Conservation (phyloP, 768 basidiomycete genomes). For the Tricholoma sp. region DNA sequence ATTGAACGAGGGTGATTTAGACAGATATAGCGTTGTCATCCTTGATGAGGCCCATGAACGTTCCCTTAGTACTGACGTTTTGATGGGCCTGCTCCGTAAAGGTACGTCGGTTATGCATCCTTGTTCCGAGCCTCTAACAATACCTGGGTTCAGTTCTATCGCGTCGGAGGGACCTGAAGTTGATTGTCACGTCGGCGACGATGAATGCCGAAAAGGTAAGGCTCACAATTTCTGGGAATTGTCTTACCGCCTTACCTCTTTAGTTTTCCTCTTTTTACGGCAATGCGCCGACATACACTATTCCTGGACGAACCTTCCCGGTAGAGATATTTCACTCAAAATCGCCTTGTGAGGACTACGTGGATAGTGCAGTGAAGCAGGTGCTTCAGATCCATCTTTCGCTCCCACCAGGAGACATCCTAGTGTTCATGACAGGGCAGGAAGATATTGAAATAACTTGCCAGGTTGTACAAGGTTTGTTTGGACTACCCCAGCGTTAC, state of each 20-base stretch:
- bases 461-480: constrained; percentile 80
- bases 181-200: constrained; percentile 97
- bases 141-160: constrained; percentile 57
- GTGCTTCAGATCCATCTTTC: constrained; percentile 95
- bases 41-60: constrained; percentile 99
- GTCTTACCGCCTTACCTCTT: background rate
- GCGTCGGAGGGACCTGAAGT: constrained; percentile 85
- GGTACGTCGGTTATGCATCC: constrained; percentile 45
- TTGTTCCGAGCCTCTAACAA: background rate
- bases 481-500: background rate
- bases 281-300: constrained; percentile 91
- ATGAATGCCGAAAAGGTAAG: constrained; percentile 98
- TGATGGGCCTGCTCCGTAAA: constrained; percentile 94
- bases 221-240: background rate
- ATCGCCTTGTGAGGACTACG: constrained; percentile 98
- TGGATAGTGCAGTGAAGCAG: constrained; percentile 97
- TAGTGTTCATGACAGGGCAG: constrained; percentile 99
- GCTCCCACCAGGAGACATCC: constrained; percentile 86
- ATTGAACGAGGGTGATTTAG: constrained; percentile 95
- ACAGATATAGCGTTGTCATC: constrained; percentile 94
- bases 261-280: constrained; percentile 96
- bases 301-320: constrained; percentile 89
- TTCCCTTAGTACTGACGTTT: constrained; percentile 93
- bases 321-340: constrained; percentile 96
- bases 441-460: constrained; percentile 99